These are phyloP conservation scores for Colletotrichum spaethianum DNA, from an alignment of 2,329 filamentous ascomycete species.

Conservation along the genomic window DNA sequence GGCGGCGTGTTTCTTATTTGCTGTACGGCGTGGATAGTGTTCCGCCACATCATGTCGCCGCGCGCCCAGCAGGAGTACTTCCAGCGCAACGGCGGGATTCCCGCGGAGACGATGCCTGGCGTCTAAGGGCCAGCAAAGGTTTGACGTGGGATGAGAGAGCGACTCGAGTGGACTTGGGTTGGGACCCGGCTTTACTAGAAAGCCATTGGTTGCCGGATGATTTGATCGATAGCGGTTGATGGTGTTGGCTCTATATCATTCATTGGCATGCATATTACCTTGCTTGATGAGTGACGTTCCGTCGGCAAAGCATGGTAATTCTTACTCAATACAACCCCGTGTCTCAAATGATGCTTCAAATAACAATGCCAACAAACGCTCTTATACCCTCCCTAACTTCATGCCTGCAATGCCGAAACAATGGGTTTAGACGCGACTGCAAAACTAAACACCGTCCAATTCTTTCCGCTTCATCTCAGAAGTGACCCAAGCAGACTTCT, in stretches of 20 bases:
- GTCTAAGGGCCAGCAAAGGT: not conserved
- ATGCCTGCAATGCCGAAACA: not conserved
- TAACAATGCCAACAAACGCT: not conserved
- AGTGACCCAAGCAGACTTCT: too few species aligned
- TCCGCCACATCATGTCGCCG: slow-evolving; percentile 24
- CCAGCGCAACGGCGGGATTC: slow-evolving; percentile 1
- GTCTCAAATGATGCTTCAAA: not conserved
- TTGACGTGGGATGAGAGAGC: not conserved
- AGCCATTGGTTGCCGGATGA: not conserved
- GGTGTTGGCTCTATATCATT: not conserved
- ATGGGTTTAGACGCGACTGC: not conserved
- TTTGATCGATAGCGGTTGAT: not conserved
- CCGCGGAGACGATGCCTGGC: not conserved
- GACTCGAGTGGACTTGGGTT: not conserved
- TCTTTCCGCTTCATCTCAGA: not conserved
- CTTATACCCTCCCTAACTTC: not conserved
- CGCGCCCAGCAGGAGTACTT: slow-evolving; percentile 22
- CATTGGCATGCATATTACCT: not conserved
- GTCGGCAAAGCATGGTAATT: not conserved
- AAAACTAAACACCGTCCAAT: not conserved
- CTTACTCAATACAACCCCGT: not conserved
- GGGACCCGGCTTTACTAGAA: not conserved
- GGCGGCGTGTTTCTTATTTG: not conserved
- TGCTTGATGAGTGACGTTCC: not conserved
- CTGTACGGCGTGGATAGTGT: not conserved